A percentile compares a stretch with the other conserved stretches of the same genome.
phyloP scores from a whole-genome alignment of 2,329 filamentous ascomycete genomes.

The Aspergillus eucalypticola region DNA sequence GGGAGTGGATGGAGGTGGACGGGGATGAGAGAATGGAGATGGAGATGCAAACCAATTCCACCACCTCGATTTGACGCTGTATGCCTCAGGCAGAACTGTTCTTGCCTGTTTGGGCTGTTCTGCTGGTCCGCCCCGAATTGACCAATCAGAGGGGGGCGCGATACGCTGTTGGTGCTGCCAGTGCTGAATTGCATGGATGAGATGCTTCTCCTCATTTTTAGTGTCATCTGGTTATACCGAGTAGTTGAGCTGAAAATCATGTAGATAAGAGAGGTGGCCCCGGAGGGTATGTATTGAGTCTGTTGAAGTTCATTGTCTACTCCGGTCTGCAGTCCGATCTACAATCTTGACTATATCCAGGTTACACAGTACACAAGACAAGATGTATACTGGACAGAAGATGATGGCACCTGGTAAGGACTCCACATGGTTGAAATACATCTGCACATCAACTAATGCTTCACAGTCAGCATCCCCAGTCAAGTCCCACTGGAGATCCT shows the following conservation, averaged over 20 bases:
- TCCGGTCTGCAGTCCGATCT: too few relatives aligned
- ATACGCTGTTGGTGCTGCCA: neutral
- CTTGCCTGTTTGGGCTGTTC: neutral
- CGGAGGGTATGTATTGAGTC: neutral
- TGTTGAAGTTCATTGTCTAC: too few relatives aligned
- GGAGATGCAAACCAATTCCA: neutral
- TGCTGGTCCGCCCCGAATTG: neutral
- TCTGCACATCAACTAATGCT: too few relatives aligned
- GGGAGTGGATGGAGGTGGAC: neutral
- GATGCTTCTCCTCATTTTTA: neutral
- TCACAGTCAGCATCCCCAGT: neutral
- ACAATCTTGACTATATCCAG: too few relatives aligned
- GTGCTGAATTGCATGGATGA: neutral
- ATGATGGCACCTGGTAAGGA: neutral
- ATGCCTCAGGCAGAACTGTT: neutral
- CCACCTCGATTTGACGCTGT: neutral
- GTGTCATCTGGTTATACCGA: neutral
- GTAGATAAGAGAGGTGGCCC: neutral
- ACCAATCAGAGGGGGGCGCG: neutral
- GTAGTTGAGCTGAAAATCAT: neutral
- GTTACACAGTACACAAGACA: too few relatives aligned
- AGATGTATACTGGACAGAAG: too few relatives aligned
- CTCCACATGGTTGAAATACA: too few relatives aligned
- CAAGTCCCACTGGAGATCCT: neutral
- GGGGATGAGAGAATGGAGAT: neutral